Evolutionary conservation across 1,284 basidiomycete species (phyloP).

Genomic region (Kwoniella shivajii): DNA sequence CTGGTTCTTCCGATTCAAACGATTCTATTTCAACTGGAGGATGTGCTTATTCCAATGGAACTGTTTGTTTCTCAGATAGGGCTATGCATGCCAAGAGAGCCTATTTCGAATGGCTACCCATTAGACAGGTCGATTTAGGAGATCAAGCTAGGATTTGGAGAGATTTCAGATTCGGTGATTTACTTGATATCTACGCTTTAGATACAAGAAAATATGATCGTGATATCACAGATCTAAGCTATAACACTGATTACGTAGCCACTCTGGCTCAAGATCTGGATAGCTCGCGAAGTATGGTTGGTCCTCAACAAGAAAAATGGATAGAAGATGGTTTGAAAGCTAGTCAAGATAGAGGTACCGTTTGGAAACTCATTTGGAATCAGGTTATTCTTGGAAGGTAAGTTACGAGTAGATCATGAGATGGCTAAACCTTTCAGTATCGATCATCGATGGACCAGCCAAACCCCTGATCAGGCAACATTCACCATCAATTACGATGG

Average conservation of each 20-base stretch:
- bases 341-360: conserved; percentile 58
- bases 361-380: conserved; percentile 65
- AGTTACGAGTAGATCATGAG: background rate
- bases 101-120: conserved; percentile 72
- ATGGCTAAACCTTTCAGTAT: background rate
- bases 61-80: conserved; percentile 42
- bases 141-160: conserved; percentile 69
- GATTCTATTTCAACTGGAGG: too few relatives aligned
- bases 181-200: conserved; percentile 65
- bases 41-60: conserved; percentile 49
- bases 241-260: conserved; percentile 57
- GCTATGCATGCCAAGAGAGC: conserved; percentile 66
- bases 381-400: conserved; percentile 62
- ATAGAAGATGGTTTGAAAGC: conserved; percentile 59
- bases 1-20: conserved; percentile 66
- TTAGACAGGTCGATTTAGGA: conserved; percentile 60
- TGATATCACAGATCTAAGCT: conserved; percentile 66
- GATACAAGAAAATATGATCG: conserved; percentile 69
- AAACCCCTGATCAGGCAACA: conserved; percentile 23
- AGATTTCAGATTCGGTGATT: conserved; percentile 66
- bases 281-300: conserved; percentile 45
- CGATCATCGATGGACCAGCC: background rate
- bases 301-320: conserved; percentile 64
- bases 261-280: conserved; percentile 54
- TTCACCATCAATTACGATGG: too few relatives aligned